Base-by-base conservation (phyloP, 2,329 filamentous ascomycete genomes). In the Sarocladium strictum region DNA sequence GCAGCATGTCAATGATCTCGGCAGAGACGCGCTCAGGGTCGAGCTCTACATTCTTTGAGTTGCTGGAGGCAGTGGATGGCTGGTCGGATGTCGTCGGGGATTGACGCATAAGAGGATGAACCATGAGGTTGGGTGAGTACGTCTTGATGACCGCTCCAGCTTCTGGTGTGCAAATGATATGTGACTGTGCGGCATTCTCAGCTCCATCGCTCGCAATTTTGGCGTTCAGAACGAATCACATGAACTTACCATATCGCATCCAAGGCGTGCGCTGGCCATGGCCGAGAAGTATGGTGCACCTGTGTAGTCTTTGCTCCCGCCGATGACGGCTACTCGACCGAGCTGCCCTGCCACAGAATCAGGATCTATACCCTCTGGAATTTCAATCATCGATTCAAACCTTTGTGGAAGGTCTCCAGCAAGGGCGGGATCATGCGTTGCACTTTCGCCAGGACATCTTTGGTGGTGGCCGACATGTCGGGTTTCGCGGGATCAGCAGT, bases 61-160 rank as follows among this genome's bases (percentile, higher is more conserved):
- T 29, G 3, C 61, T 58, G 19, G 59, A 60, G 53, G 76, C 71
- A 29, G 56, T 52, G 26, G 58, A 57, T 15, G 58, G 56, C 11
- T 56, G 11, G 23, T 23, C 14, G 9, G 45, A 40, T 17, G n/a
- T 54, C 32, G 55, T 51, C 50, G 71, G 65, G 45, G 84, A 82
- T 70, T 94, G 90, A 27, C 90, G 88, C 84, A 99, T 93, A 61
- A 97, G 82, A 1, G 94, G 94, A 70, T 97, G 94, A 11, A 99
- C 94, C 93, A 99, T 99, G 26, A 99, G 79, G 69, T 97, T 97
- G 2, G 94, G 94, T 19, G 92, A 97, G 75, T 97, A 99, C 3
- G 90, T 90, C 76, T 99, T 99, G 73, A 99, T 96, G 35, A 97
- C 92, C 64, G 83, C 79, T 47, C 81, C 90, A 2, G 94, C 94